Conservation (phyloP, 2,329 filamentous ascomycete species). For the Cytospora leucostoma region DNA sequence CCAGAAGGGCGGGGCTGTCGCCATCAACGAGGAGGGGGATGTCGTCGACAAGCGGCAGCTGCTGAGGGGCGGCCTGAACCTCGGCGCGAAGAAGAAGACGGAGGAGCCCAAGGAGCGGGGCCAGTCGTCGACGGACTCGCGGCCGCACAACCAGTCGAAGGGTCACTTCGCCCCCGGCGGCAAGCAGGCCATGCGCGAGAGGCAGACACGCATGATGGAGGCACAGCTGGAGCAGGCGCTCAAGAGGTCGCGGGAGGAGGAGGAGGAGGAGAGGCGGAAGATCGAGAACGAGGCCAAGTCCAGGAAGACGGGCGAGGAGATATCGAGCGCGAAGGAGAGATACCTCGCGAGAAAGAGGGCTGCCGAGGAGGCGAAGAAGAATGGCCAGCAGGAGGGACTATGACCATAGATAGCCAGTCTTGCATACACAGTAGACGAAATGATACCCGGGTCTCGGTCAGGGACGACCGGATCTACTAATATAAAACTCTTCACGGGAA, state of each 20-base stretch:
- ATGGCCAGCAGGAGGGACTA: slow-evolving; percentile 37
- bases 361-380: slow-evolving; percentile 68
- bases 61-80: slow-evolving; percentile 73
- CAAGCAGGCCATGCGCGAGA: slow-evolving; percentile 69
- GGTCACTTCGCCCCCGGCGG: slow-evolving; percentile 50
- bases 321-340: slow-evolving; percentile 75
- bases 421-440: not conserved
- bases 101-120: slow-evolving; percentile 40
- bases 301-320: slow-evolving; percentile 74
- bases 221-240: slow-evolving; percentile 72
- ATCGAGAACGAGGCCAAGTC: slow-evolving; percentile 71
- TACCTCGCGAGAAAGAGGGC: slow-evolving; percentile 77
- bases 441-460: slow-evolving; percentile 18
- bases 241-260: slow-evolving; percentile 71
- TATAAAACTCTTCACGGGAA: too few relatives aligned
- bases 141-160: slow-evolving; percentile 34
- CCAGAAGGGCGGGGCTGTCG: slow-evolving; percentile 60
- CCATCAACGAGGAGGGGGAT: slow-evolving; percentile 79
- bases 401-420: slow-evolving; percentile 4
- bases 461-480: not conserved
- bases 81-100: slow-evolving; percentile 63
- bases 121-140: slow-evolving; percentile 33
- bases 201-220: slow-evolving; percentile 78
- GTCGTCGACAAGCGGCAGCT: slow-evolving; percentile 84
- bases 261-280: slow-evolving; percentile 62